Evolutionary conservation across 768 basidiomycete species (phyloP).

Genomic region (Austroboletus festivus): DNA sequence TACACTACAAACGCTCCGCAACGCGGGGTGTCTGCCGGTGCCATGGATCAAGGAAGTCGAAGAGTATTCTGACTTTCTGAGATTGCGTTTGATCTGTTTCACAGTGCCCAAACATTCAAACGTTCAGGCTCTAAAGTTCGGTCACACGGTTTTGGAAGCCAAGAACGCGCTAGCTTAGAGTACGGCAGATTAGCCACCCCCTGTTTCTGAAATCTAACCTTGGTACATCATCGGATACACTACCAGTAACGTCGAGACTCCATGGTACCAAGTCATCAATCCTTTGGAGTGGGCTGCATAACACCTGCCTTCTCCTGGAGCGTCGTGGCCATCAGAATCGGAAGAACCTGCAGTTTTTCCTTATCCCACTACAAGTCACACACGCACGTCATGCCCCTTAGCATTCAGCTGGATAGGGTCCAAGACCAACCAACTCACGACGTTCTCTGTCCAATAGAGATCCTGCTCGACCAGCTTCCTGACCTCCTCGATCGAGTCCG

Average conservation of each 20-base stretch:
- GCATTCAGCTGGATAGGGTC: neutral
- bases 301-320: slow-evolving; percentile 24
- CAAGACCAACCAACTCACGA: slow-evolving; percentile 34
- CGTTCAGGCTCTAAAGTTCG: too few relatives aligned
- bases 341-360: slow-evolving; percentile 49
- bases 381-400: neutral
- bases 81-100: neutral
- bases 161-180: too few relatives aligned
- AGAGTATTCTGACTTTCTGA: too few relatives aligned
- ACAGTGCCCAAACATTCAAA: too few relatives aligned
- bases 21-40: too few relatives aligned
- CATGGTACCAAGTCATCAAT: slow-evolving; percentile 7
- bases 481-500: slow-evolving; percentile 47
- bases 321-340: slow-evolving; percentile 40
- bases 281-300: slow-evolving; percentile 23
- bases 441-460: slow-evolving; percentile 40
- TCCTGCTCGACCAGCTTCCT: slow-evolving; percentile 40
- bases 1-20: slow-evolving; percentile 10
- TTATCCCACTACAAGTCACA: slow-evolving; percentile 51
- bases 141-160: too few relatives aligned
- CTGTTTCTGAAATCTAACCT: neutral
- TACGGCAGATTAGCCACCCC: too few relatives aligned
- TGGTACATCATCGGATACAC: slow-evolving; percentile 7
- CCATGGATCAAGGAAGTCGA: too few relatives aligned
- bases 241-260: neutral